These are phyloP conservation scores for Aureobasidium sp. DNA, from an alignment of 2,329 filamentous ascomycete species.

Conservation along the genomic window DNA sequence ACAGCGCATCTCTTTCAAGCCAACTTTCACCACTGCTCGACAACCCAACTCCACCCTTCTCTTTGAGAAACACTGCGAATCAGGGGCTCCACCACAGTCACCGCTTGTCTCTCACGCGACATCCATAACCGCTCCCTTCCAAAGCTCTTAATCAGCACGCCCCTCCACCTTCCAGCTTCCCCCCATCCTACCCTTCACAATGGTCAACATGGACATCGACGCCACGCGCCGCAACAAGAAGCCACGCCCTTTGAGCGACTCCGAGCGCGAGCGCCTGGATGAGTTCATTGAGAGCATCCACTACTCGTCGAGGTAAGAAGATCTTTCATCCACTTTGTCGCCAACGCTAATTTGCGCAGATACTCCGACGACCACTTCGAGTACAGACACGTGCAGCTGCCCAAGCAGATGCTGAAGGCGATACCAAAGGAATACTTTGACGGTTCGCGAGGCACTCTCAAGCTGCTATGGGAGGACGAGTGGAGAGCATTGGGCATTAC, in stretches of 20 bases:
- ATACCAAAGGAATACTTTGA: conserved; percentile 96
- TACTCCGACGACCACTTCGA: conserved; percentile 91
- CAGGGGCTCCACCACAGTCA: conserved; percentile 1
- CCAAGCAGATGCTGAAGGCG: conserved; percentile 95
- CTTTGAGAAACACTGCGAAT: neutral
- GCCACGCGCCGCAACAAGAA: conserved; percentile 76
- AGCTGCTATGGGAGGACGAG: conserved; percentile 96
- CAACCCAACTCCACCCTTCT: neutral
- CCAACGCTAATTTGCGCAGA: conserved; percentile 39
- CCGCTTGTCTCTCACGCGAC: conserved; percentile 5
- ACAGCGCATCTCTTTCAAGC: neutral
- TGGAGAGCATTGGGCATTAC: conserved; percentile 97
- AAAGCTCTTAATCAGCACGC: neutral
- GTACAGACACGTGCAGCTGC: conserved; percentile 95
- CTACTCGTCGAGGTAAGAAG: conserved; percentile 75
- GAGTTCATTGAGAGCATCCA: conserved; percentile 92
- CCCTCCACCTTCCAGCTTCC: neutral
- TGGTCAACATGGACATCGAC: conserved; percentile 56
- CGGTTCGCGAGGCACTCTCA: conserved; percentile 78
- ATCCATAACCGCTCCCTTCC: neutral
- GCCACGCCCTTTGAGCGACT: conserved; percentile 70
- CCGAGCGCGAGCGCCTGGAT: conserved; percentile 74
- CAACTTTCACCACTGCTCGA: neutral
- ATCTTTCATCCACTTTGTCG: neutral
- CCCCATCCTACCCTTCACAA: neutral